A percentile compares a stretch with the other conserved stretches of the same genome.
These are phyloP conservation scores for Phytomonas francai DNA, from an alignment of 208 protist genomes.

Conservation along the genomic window DNA sequence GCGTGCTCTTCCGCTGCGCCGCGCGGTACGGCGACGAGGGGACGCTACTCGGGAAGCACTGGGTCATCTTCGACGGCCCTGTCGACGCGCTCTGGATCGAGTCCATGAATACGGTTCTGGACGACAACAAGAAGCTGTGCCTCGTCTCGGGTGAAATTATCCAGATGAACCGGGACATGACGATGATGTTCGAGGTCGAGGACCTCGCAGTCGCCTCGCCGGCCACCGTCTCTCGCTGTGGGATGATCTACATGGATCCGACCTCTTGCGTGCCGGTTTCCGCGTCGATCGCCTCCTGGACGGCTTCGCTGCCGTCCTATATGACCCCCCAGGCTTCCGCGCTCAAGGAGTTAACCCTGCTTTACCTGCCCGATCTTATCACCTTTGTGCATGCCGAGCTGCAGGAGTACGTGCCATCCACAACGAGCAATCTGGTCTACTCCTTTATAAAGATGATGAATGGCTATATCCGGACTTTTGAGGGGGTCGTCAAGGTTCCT, in stretches of 20 bases:
- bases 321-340: slow-evolving; percentile 63
- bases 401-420: slow-evolving; percentile 90
- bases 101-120: slow-evolving; percentile 94
- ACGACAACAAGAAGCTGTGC: slow-evolving; percentile 96
- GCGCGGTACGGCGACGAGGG: slow-evolving; percentile 85
- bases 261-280: slow-evolving; percentile 73
- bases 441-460: slow-evolving; percentile 93
- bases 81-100: slow-evolving; percentile 96
- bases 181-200: slow-evolving; percentile 97
- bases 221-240: slow-evolving; percentile 96
- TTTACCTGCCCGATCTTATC: slow-evolving; percentile 78
- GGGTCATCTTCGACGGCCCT: slow-evolving; percentile 97
- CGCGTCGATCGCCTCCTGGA: slow-evolving; percentile 83
- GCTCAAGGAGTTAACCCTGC: slow-evolving; percentile 49
- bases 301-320: slow-evolving; percentile 56
- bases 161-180: slow-evolving; percentile 93
- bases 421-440: slow-evolving; percentile 88
- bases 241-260: slow-evolving; percentile 98
- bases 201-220: slow-evolving; percentile 95
- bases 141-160: slow-evolving; percentile 94
- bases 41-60: slow-evolving; percentile 88
- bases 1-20: slow-evolving; percentile 89
- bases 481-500: slow-evolving; percentile 11
- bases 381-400: slow-evolving; percentile 77
- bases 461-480: slow-evolving; percentile 78